phyloP scores from a whole-genome alignment of 352 stramenopile species.

The Elongisporangium anandrum region DNA sequence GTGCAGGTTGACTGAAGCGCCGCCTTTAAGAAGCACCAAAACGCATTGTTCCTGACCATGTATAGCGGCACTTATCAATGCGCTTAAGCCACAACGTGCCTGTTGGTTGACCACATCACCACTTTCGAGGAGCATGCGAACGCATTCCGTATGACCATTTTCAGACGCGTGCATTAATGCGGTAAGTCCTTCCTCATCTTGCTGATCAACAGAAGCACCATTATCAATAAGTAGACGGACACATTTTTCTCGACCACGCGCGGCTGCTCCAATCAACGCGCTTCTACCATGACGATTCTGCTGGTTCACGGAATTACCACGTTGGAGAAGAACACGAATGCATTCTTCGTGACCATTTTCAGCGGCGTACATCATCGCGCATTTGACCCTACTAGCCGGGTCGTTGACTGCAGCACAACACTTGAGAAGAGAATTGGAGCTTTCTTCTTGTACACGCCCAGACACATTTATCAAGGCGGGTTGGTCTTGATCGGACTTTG shows the following conservation, averaged over 20 bases:
- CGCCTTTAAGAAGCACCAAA: slow-evolving; percentile 8
- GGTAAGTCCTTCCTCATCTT: not conserved
- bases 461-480: not conserved
- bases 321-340: not conserved
- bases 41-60: slow-evolving; percentile 11
- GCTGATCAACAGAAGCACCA: not conserved
- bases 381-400: not conserved
- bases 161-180: slow-evolving; percentile 1
- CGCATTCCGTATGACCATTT: not conserved
- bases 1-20: slow-evolving; percentile 11
- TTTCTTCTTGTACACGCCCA: not conserved
- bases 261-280: slow-evolving; percentile 10
- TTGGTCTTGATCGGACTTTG: not conserved
- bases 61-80: slow-evolving; percentile 16
- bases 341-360: not conserved
- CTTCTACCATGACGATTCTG: not conserved
- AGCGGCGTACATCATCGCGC: not conserved
- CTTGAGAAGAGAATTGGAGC: not conserved
- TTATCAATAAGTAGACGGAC: not conserved
- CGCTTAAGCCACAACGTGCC: slow-evolving; percentile 8
- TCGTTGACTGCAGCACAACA: not conserved
- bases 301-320: not conserved
- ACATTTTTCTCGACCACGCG: slow-evolving; percentile 2
- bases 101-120: slow-evolving; percentile 7
- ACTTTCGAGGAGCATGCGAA: slow-evolving; percentile 9